phyloP scores from a whole-genome alignment of 2,329 filamentous ascomycete species.

The Furcasterigmium furcatum region DNA sequence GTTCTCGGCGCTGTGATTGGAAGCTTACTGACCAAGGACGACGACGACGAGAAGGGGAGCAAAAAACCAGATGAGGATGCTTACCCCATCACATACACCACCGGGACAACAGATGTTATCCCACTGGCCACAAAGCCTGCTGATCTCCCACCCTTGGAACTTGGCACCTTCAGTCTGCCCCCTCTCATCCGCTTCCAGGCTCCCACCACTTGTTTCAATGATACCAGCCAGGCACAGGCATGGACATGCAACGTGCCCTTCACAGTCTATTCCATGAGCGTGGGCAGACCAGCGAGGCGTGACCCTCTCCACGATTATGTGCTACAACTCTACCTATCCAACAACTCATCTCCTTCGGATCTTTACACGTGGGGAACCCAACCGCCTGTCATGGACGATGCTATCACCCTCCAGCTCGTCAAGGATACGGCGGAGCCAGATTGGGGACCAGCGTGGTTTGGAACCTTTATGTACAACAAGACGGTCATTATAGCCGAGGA shows the following conservation, averaged over 20 bases:
- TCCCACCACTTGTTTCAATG: slow-evolving; percentile 54
- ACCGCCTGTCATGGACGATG: slow-evolving; percentile 38
- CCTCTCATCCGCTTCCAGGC: slow-evolving; percentile 45
- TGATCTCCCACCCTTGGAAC: slow-evolving; percentile 48
- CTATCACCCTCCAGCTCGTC: slow-evolving; percentile 41
- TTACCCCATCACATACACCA: slow-evolving; percentile 27
- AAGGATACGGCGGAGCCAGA: slow-evolving; percentile 44
- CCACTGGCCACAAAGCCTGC: slow-evolving; percentile 47
- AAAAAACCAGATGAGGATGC: slow-evolving; percentile 17
- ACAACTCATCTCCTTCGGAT: slow-evolving; percentile 28
- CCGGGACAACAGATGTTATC: slow-evolving; percentile 43
- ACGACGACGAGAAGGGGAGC: slow-evolving; percentile 18
- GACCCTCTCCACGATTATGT: slow-evolving; percentile 34
- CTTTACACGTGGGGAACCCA: slow-evolving; percentile 52
- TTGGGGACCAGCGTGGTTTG: slow-evolving; percentile 54
- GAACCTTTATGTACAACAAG: slow-evolving; percentile 50
- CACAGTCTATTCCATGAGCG: slow-evolving; percentile 38
- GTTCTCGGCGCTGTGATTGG: slow-evolving; percentile 57
- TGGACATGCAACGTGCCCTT: slow-evolving; percentile 61
- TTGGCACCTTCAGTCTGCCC: slow-evolving; percentile 55
- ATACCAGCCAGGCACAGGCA: slow-evolving; percentile 50
- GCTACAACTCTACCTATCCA: slow-evolving; percentile 32
- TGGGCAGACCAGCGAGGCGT: slow-evolving; percentile 24
- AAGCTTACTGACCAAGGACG: slow-evolving; percentile 33
- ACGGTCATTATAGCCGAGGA: slow-evolving; percentile 49